phyloP scores from a whole-genome alignment of 169 alveolate species.

The Eimeria maxima region DNA sequence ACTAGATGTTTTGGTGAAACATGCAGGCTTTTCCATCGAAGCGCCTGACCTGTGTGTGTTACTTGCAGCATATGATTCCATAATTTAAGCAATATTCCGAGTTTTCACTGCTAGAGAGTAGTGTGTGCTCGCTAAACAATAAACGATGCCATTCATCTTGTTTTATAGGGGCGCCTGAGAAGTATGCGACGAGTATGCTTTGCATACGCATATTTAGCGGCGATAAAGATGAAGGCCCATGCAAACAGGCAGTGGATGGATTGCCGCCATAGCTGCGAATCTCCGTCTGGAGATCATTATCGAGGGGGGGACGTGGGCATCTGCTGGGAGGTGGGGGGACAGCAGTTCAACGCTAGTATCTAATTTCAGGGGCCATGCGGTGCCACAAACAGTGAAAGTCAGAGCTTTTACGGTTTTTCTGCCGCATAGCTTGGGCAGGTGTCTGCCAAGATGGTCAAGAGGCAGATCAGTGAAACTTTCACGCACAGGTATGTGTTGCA shows the following conservation, averaged over 20 bases:
- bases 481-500: neutral
- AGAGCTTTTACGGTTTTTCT: neutral
- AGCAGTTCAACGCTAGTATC: neutral
- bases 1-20: too few species aligned
- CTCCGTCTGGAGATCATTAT: neutral
- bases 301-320: neutral
- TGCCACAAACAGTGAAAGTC: neutral
- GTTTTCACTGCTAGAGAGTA: too few species aligned
- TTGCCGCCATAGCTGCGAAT: neutral
- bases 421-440: neutral
- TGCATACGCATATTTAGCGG: too few species aligned
- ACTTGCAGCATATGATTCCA: too few species aligned
- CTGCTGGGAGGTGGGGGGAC: neutral
- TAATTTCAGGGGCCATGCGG: neutral
- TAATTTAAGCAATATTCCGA: too few species aligned
- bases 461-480: neutral
- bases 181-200: too few species aligned
- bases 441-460: neutral
- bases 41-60: too few species aligned
- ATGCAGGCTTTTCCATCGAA: too few species aligned
- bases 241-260: neutral
- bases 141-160: too few species aligned
- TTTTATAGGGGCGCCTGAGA: too few species aligned
- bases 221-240: too few species aligned
- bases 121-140: too few species aligned